Percentiles rank a stretch among this genome's conserved stretches.
Evolutionary conservation across 108 stramenopile species (phyloP).

Genomic region (Stephanodiscus minutulus): DNA sequence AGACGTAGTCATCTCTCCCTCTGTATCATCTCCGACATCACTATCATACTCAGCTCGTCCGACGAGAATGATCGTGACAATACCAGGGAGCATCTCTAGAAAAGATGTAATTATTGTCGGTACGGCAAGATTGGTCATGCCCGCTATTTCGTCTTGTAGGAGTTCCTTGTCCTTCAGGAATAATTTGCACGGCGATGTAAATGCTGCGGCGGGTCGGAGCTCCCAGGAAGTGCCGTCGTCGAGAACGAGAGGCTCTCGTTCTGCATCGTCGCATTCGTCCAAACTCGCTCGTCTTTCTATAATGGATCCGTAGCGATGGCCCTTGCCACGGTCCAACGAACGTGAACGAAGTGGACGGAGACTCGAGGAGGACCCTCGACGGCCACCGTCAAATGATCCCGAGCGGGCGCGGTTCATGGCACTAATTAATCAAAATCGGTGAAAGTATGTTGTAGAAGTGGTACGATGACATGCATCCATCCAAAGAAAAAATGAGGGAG

Average conservation of each 20-base stretch:
- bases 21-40: neutral
- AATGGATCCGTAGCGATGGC: conserved; percentile 7
- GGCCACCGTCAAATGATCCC: no score
- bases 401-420: no score
- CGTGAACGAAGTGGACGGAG: no score
- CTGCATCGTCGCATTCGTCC: neutral
- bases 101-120: conserved; percentile 39
- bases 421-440: no score
- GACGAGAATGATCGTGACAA: conserved; percentile 43
- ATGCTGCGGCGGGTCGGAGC: neutral
- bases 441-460: no score
- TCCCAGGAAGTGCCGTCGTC: neutral
- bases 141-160: conserved; percentile 32
- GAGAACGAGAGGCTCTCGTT: neutral
- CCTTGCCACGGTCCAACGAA: no score
- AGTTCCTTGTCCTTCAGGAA: conserved; percentile 14
- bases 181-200: no score
- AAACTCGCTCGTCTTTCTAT: neutral
- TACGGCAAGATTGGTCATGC: conserved; percentile 33
- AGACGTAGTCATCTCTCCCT: conserved; percentile 3
- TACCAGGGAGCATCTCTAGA: conserved; percentile 47
- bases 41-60: conserved; percentile 12
- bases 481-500: no score
- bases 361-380: no score
- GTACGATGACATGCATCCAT: no score